Conservation (phyloP, 1,139 yeast species). For the Komagataea norvegica region DNA sequence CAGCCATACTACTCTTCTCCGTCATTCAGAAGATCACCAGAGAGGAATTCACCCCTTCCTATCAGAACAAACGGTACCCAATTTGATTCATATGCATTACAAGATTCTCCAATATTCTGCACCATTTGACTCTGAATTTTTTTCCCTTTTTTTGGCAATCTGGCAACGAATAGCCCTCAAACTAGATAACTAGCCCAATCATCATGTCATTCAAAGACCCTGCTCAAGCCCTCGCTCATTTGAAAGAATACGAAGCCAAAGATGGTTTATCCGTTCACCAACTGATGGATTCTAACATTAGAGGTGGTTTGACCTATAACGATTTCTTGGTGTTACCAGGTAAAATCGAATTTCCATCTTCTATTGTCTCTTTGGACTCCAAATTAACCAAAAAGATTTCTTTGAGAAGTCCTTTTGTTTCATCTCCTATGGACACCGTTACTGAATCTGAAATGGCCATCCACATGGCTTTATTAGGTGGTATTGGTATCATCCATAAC, state of each 20-base stretch:
- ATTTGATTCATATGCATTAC: too few relatives aligned
- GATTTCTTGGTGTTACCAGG: conserved; percentile 96
- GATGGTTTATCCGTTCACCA: conserved; percentile 86
- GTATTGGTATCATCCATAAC: conserved; percentile 98
- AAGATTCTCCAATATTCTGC: neutral
- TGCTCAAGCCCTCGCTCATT: conserved; percentile 62
- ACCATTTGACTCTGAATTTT: conserved; percentile 6
- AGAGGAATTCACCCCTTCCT: conserved; percentile 6
- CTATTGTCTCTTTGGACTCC: conserved; percentile 71
- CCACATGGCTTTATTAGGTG: conserved; percentile 97
- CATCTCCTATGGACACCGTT: conserved; percentile 99
- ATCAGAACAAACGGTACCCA: too few relatives aligned
- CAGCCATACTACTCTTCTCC: neutral
- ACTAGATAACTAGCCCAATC: conserved; percentile 10
- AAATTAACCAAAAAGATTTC: conserved; percentile 87
- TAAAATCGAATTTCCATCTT: conserved; percentile 83
- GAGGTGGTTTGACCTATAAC: conserved; percentile 97
- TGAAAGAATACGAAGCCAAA: conserved; percentile 58
- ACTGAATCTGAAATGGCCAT: conserved; percentile 98
- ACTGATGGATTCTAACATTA: conserved; percentile 81
- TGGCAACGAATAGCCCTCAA: conserved; percentile 24
- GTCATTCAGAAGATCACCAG: conserved; percentile 11
- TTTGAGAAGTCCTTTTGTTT: conserved; percentile 89
- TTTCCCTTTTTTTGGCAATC: conserved; percentile 27
- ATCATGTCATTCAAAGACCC: conserved; percentile 41